Base-by-base conservation (phyloP, 176 grass and related monocot genomes). In the Secale cereale region DNA sequence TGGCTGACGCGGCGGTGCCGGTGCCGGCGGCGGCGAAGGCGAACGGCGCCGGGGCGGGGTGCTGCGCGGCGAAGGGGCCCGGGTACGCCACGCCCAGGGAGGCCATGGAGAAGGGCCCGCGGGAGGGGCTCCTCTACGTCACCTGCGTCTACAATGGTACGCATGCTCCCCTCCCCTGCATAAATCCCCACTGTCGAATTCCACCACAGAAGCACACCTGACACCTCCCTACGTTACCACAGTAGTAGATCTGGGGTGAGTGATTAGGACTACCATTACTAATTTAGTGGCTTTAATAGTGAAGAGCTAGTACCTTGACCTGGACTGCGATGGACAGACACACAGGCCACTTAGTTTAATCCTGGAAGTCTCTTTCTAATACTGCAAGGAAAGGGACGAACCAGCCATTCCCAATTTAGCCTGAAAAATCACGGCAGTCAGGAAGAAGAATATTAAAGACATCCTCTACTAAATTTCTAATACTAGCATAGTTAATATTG, bases 121-220 rank as follows among this genome's bases (percentile, higher is more conserved):
- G 88, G 37, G 97, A 98, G 88, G 77, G 79, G 36, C 87, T 98
- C 66, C 86, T 98, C 91, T 98, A 98, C 81, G 91, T 98, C 81
- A 95, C 93, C 85, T 98, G 97, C 76, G 78, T 98, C 66, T 98
- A 98, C 77, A 95, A 98, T 87, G 93, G 97, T 95, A 5, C 7
- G 36, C 7, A 5, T 5, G 36, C 36, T 37, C 4, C 2, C 30
- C 1, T 31, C 2, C 30, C 36, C 36, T 37, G 36, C 36, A 37
- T 5, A 37, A 7, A 31, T 31, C 30, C 30, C 30, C 30, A 31
- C 30, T 31, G 30, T 31, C 36, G 36, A 37, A 37, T 37, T 37
- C 36, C 36, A 37, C 1, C 19, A 16, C 19, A 50, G 48, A 11
- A 23, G 15, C 6, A 3, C 73, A 8, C 14, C 11, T 15, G 61